Percentiles rank a stretch among this genome's conserved stretches.
These are phyloP conservation scores for Abrus precatorius DNA, from an alignment of 306 rosid genomes.

Conservation along the genomic window DNA sequence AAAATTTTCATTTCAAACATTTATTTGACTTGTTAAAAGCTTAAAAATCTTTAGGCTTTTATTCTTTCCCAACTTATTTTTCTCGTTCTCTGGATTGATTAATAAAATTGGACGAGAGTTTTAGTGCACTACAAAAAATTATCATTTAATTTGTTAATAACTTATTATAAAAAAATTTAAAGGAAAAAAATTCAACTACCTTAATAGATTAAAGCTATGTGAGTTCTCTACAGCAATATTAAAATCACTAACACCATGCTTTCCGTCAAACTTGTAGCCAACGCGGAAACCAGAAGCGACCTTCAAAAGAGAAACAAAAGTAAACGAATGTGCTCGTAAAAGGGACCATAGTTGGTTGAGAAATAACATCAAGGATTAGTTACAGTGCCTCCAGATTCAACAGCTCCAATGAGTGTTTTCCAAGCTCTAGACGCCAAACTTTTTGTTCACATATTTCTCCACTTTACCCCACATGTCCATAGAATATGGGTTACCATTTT, in stretches of 20 bases:
- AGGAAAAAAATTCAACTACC: too few species aligned
- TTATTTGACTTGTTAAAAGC: too few species aligned
- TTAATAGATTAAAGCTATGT: too few species aligned
- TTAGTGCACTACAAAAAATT: too few species aligned
- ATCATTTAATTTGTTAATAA: too few species aligned
- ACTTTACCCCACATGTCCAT: neutral
- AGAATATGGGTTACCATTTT: neutral
- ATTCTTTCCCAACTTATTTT: too few species aligned
- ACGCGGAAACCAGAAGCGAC: neutral
- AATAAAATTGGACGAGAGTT: too few species aligned
- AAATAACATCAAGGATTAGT: neutral
- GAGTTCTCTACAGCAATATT: too few species aligned
- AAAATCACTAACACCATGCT: neutral
- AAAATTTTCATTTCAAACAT: too few species aligned
- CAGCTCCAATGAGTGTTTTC: neutral
- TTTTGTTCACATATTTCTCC: neutral
- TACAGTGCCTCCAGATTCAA: neutral
- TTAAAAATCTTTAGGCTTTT: too few species aligned
- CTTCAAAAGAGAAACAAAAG: neutral
- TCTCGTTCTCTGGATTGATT: too few species aligned
- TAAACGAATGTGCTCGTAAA: neutral
- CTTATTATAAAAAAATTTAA: too few species aligned
- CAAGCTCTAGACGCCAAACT: neutral
- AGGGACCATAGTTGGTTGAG: neutral
- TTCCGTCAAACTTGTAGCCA: conserved; percentile 31